phyloP scores from a whole-genome alignment of 225 moss, liverwort and hornwort species.

The Physcomitrellopsis africana region DNA sequence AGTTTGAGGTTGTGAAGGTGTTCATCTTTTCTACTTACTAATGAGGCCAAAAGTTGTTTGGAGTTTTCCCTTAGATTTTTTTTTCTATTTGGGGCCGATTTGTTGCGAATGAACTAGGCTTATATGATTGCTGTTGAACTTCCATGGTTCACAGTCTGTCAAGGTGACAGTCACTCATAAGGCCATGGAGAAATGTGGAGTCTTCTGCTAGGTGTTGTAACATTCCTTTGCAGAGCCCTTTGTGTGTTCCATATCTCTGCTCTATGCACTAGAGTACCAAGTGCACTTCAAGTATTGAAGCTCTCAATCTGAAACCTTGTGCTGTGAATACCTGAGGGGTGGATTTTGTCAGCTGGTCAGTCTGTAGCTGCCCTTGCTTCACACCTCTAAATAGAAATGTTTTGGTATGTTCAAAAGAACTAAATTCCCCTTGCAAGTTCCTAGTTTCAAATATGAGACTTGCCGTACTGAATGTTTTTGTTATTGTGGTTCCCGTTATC shows the following conservation, averaged over 20 bases:
- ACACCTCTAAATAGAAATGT: too few species aligned
- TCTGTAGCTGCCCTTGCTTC: too few species aligned
- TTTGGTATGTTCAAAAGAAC: too few species aligned
- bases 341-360: too few species aligned
- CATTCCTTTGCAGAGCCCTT: neutral
- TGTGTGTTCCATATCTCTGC: neutral
- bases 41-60: neutral
- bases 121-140: neutral
- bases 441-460: too few species aligned
- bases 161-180: neutral
- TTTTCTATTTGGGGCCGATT: too few species aligned
- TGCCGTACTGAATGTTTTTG: too few species aligned
- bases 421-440: too few species aligned
- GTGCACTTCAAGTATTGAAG: neutral
- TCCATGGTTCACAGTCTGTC: neutral
- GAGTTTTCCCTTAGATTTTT: too few species aligned
- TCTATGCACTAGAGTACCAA: slow-evolving; percentile 33
- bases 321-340: slow-evolving; percentile 1
- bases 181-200: neutral
- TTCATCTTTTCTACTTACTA: neutral
- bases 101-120: too few species aligned
- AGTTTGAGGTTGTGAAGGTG: neutral
- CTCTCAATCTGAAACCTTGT: slow-evolving; percentile 16
- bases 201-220: neutral
- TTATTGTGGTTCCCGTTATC: too few species aligned